phyloP scores from a whole-genome alignment of 352 stramenopile genomes.

The Pythium graminicola region DNA sequence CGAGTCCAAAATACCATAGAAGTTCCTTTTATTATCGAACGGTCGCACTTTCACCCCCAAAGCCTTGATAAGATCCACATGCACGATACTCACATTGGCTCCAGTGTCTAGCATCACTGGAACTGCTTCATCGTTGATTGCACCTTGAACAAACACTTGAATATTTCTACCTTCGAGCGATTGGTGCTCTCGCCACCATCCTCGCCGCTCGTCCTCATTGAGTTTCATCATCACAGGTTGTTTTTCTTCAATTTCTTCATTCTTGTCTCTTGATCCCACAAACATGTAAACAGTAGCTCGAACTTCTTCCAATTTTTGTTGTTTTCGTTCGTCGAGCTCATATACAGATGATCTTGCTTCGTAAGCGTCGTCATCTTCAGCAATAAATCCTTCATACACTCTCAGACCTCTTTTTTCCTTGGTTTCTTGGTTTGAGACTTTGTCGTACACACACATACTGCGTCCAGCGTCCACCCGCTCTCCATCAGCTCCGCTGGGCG shows the following conservation, averaged over 20 bases:
- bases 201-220: background rate
- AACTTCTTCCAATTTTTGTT: background rate
- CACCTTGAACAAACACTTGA: conserved; percentile 5
- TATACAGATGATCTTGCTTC: background rate
- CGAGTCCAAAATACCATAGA: background rate
- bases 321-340: background rate
- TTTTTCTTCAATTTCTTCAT: background rate
- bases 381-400: background rate
- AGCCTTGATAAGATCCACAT: background rate
- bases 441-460: background rate
- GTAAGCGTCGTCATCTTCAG: background rate
- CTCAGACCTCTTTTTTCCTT: background rate
- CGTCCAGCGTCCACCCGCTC: background rate
- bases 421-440: background rate
- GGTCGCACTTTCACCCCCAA: background rate
- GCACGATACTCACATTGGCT: conserved; percentile 9
- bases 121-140: conserved; percentile 2
- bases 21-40: background rate
- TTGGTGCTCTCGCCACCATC: conserved; percentile 6
- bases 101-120: conserved; percentile 8
- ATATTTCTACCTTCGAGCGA: background rate
- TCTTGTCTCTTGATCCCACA: background rate
- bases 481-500: conserved; percentile 1
- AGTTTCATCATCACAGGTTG: background rate
- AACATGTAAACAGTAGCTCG: conserved; percentile 1